phyloP scores from a whole-genome alignment of 1,284 basidiomycete species.

The Marasmius oreades region DNA sequence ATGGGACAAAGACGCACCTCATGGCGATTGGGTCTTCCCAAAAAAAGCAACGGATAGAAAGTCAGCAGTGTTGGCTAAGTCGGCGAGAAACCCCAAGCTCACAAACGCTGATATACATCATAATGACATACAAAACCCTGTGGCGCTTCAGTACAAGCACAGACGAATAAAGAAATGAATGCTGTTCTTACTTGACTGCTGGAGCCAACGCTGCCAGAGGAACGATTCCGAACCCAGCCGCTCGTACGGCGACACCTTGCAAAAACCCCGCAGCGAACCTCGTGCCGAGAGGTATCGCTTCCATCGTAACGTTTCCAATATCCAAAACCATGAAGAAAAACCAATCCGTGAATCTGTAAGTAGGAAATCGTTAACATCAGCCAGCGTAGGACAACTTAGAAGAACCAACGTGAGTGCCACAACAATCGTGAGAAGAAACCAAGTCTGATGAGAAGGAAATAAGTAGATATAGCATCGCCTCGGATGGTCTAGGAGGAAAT shows the following conservation, averaged over 20 bases:
- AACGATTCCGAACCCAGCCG: constrained; percentile 85
- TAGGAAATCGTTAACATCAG: not conserved
- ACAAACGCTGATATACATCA: constrained; percentile 86
- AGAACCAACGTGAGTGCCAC: constrained; percentile 61
- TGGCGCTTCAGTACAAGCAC: not conserved
- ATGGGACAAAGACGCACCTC: constrained; percentile 40
- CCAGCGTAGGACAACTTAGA: too few relatives aligned
- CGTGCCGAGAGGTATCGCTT: constrained; percentile 66
- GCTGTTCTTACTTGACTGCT: constrained; percentile 68
- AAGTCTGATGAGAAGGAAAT: constrained; percentile 94
- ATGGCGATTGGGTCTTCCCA: constrained; percentile 64
- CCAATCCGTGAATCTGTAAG: constrained; percentile 74
- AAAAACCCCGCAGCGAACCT: constrained; percentile 65
- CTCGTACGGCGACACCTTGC: constrained; percentile 80
- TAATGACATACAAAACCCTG: constrained; percentile 81
- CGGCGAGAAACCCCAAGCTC: constrained; percentile 27
- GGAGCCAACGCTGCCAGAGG: constrained; percentile 72
- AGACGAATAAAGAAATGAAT: not conserved
- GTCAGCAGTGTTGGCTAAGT: not conserved
- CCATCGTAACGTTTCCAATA: constrained; percentile 75
- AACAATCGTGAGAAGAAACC: constrained; percentile 78
- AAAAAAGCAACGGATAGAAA: too few relatives aligned
- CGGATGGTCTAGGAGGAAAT: constrained; percentile 95
- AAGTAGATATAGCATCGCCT: constrained; percentile 93
- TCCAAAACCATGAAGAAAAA: constrained; percentile 87